These are phyloP conservation scores for Solanum paucissectum DNA, from an alignment of 257 asterid species.

Conservation along the genomic window DNA sequence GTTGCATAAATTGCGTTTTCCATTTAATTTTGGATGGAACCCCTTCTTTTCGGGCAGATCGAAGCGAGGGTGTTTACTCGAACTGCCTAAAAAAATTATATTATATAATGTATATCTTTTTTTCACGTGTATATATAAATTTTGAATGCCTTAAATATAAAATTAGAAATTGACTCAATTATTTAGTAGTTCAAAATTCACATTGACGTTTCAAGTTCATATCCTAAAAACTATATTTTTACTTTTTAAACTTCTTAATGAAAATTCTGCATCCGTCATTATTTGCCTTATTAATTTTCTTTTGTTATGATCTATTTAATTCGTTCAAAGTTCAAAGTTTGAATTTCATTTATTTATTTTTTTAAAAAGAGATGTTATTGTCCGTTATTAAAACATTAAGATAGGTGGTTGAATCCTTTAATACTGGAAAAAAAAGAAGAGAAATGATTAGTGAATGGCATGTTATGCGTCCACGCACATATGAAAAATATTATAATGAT, in stretches of 20 bases:
- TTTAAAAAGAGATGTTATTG: neutral
- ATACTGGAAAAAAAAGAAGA: neutral
- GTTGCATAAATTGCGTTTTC: neutral
- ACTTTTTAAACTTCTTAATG: too few relatives aligned
- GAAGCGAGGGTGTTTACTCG: fast-evolving
- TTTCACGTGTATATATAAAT: too few relatives aligned
- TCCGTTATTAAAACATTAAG: neutral
- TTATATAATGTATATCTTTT: too few relatives aligned
- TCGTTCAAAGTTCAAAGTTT: neutral
- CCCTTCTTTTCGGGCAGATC: neutral
- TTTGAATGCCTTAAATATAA: neutral
- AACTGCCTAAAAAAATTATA: too few relatives aligned
- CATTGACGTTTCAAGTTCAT: too few relatives aligned
- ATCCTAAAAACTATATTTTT: too few relatives aligned
- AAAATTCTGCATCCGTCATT: too few relatives aligned
- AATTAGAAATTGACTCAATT: neutral
- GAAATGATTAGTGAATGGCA: neutral
- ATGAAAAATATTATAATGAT: neutral
- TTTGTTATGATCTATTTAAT: neutral
- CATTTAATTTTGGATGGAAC: neutral
- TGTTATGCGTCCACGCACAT: neutral
- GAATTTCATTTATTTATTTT: neutral
- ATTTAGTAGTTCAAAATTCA: too few relatives aligned
- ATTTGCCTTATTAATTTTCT: neutral
- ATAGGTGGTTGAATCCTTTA: neutral